Conservation (phyloP, 495 filamentous ascomycete genomes). For the Clohesyomyces aquaticus region DNA sequence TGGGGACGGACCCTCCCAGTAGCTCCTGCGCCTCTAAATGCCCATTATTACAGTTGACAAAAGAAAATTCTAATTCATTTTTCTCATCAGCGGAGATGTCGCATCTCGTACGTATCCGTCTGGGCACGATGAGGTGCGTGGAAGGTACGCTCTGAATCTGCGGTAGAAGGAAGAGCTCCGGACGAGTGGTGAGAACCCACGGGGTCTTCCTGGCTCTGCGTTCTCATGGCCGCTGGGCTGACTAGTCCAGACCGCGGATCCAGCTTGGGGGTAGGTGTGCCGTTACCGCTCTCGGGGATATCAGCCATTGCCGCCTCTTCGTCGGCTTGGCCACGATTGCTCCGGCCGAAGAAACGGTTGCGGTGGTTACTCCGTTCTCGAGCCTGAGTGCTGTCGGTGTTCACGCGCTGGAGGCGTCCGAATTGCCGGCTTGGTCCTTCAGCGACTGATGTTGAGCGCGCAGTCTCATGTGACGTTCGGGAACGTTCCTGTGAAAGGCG, state of each 20-base stretch:
- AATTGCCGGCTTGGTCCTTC: constrained; percentile 15
- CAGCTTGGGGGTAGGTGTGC: constrained; percentile 28
- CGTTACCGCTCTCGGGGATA: constrained; percentile 42
- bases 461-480: constrained; percentile 38
- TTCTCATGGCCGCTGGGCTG: constrained; percentile 41
- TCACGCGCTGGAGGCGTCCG: constrained; percentile 38
- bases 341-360: constrained; percentile 49
- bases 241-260: constrained; percentile 45
- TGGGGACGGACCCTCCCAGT: too few relatives aligned
- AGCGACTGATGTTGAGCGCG: constrained; percentile 39
- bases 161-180: constrained; percentile 17
- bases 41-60: constrained; percentile 8
- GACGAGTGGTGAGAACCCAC: constrained; percentile 18
- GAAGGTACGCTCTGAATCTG: constrained; percentile 17
- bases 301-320: constrained; percentile 47
- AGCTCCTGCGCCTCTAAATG: constrained; percentile 17
- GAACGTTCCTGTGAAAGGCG: constrained; percentile 33
- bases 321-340: constrained; percentile 28
- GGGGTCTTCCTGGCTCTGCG: constrained; percentile 30
- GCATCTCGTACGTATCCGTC: constrained; percentile 46
- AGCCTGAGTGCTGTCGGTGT: constrained; percentile 34
- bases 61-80: constrained; percentile 12
- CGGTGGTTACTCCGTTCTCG: constrained; percentile 40
- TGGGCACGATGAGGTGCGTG: constrained; percentile 29
- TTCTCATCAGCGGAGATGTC: constrained; percentile 35